These are phyloP conservation scores for Prinsepia uniflora DNA, from an alignment of 306 rosid species.

Conservation along the genomic window DNA sequence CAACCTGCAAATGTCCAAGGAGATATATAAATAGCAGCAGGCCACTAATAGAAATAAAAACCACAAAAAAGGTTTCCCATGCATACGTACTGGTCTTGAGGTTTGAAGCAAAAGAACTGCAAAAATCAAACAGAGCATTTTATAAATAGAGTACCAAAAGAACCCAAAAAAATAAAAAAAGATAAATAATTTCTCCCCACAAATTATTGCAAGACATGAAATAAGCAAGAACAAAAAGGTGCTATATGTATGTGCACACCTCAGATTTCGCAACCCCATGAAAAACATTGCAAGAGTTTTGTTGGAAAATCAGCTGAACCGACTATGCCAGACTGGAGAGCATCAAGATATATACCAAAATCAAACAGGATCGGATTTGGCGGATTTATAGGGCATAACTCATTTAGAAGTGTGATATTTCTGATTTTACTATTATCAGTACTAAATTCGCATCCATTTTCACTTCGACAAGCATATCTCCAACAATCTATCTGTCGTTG, in stretches of 20 bases:
- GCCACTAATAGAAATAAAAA: slow-evolving; percentile 13
- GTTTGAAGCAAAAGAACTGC: slow-evolving; percentile 14
- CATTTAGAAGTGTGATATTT: background rate
- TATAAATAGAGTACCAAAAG: too few species aligned
- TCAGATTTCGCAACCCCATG: slow-evolving; percentile 37
- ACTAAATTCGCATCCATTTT: background rate
- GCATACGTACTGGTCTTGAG: background rate
- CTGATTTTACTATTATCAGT: background rate
- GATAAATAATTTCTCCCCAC: too few species aligned
- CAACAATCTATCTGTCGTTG: slow-evolving; percentile 2
- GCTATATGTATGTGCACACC: slow-evolving; percentile 11
- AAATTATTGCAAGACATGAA: too few species aligned
- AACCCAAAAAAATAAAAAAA: too few species aligned
- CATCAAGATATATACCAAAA: slow-evolving; percentile 14
- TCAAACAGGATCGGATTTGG: background rate
- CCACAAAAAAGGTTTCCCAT: background rate
- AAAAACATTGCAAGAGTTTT: slow-evolving; percentile 28
- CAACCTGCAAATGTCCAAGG: slow-evolving; percentile 19
- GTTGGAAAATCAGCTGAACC: slow-evolving; percentile 2
- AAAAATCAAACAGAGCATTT: background rate
- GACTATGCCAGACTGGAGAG: background rate
- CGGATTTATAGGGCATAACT: background rate
- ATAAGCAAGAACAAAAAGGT: too few species aligned
- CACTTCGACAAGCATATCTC: background rate
- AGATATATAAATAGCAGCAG: slow-evolving; percentile 17